Evolutionary conservation across 306 rosid species (phyloP).

Genomic region (Sophora flavescens): DNA sequence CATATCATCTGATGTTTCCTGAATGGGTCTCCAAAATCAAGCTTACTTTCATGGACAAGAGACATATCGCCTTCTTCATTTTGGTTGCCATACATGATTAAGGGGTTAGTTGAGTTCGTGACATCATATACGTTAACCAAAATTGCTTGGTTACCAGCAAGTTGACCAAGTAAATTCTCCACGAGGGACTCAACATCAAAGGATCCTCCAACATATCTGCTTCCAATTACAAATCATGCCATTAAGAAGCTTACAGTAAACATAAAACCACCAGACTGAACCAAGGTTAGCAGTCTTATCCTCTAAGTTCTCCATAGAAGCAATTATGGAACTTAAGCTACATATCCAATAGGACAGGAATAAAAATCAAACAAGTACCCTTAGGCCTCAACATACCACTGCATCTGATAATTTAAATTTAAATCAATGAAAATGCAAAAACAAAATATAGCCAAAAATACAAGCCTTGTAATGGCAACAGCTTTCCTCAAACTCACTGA

Average conservation of each 20-base stretch:
- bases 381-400: too few species aligned
- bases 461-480: too few species aligned
- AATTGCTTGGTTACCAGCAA: conserved; percentile 91
- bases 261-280: too few species aligned
- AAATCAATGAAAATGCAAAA: too few species aligned
- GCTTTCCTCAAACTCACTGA: too few species aligned
- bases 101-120: conserved; percentile 78
- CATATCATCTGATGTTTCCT: conserved; percentile 94
- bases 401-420: too few species aligned
- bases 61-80: conserved; percentile 81
- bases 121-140: conserved; percentile 90
- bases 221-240: conserved; percentile 44
- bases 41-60: conserved; percentile 81
- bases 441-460: too few species aligned
- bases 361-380: too few species aligned
- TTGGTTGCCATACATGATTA: conserved; percentile 92
- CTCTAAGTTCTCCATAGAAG: too few species aligned
- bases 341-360: too few species aligned
- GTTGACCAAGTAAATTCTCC: conserved; percentile 98
- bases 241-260: neutral
- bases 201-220: conserved; percentile 95
- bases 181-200: conserved; percentile 98
- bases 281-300: too few species aligned
- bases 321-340: too few species aligned
- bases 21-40: conserved; percentile 97